Evolutionary conservation across 2,329 filamentous ascomycete genomes (phyloP).

Genomic region (Colletotrichum chrysophilum): DNA sequence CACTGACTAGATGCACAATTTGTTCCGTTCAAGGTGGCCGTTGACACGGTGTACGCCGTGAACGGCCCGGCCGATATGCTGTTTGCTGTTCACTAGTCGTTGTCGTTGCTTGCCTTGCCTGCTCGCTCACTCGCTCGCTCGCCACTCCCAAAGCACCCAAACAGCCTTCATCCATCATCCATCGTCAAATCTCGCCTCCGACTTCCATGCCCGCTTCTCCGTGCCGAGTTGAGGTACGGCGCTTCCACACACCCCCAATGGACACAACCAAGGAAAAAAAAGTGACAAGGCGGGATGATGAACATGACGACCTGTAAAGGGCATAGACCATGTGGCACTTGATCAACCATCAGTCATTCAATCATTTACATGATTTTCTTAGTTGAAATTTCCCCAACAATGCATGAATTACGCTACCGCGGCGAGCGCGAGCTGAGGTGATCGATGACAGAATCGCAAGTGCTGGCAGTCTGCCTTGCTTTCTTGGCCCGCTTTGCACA

Average conservation of each 20-base stretch:
- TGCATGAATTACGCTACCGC: neutral
- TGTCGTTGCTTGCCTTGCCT: neutral
- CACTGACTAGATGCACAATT: neutral
- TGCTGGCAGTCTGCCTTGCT: neutral
- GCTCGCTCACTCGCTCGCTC: neutral
- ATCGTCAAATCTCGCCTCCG: slow-evolving; percentile 6
- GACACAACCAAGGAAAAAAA: neutral
- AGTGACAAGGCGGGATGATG: neutral
- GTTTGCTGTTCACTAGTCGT: neutral
- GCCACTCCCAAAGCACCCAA: neutral
- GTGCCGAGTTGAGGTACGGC: slow-evolving; percentile 4
- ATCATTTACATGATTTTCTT: neutral
- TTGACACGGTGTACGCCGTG: neutral
- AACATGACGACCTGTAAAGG: neutral
- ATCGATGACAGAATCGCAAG: neutral
- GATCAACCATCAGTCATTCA: neutral
- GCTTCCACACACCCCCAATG: neutral
- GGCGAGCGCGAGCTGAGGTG: neutral
- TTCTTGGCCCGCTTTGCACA: neutral
- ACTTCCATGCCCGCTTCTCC: slow-evolving; percentile 6
- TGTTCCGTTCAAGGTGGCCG: neutral
- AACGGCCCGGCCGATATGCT: neutral
- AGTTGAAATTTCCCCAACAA: neutral
- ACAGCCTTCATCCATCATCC: slow-evolving; percentile 4
- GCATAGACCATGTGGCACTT: neutral